These are phyloP conservation scores for Epichloe sp. DNA, from an alignment of 2,329 filamentous ascomycete species.

Conservation along the genomic window DNA sequence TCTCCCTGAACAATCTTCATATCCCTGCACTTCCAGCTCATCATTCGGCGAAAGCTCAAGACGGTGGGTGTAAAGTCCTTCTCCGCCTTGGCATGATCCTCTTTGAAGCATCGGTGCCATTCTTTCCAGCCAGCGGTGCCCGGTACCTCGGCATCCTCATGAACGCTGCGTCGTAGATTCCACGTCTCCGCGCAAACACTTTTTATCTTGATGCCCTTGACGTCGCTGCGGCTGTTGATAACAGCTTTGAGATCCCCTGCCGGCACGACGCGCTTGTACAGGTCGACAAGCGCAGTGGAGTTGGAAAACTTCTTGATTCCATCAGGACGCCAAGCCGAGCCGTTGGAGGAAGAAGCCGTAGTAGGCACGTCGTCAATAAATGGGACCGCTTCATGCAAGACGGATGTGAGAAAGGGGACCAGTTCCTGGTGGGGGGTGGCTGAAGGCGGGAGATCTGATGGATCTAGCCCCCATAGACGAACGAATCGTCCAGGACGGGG, in stretches of 20 bases:
- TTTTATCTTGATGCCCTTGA: constrained; percentile 9
- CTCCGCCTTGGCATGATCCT: constrained; percentile 29
- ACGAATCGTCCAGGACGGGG: constrained; percentile 32
- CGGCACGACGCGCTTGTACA: constrained; percentile 38
- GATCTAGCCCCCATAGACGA: constrained; percentile 38
- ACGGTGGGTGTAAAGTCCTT: constrained; percentile 27
- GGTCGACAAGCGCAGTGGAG: constrained; percentile 37
- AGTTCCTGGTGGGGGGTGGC: constrained; percentile 29
- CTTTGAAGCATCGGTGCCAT: constrained; percentile 46
- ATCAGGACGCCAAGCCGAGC: constrained; percentile 35
- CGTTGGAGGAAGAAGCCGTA: background rate
- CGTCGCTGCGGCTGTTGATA: constrained; percentile 20
- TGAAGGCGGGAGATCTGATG: constrained; percentile 32
- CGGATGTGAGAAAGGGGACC: constrained; percentile 33
- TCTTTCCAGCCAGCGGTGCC: constrained; percentile 52
- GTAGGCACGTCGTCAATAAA: constrained; percentile 42
- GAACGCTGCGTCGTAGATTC: constrained; percentile 50
- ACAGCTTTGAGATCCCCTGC: constrained; percentile 28
- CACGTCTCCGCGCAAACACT: constrained; percentile 38
- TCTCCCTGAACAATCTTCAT: constrained; percentile 25
- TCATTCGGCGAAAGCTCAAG: constrained; percentile 20
- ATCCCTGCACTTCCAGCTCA: constrained; percentile 32
- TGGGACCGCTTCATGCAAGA: constrained; percentile 44
- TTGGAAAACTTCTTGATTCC: constrained; percentile 33
- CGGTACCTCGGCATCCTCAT: constrained; percentile 34